Conservation (phyloP, 129 eudicot species). For the Sambucus nigra region DNA sequence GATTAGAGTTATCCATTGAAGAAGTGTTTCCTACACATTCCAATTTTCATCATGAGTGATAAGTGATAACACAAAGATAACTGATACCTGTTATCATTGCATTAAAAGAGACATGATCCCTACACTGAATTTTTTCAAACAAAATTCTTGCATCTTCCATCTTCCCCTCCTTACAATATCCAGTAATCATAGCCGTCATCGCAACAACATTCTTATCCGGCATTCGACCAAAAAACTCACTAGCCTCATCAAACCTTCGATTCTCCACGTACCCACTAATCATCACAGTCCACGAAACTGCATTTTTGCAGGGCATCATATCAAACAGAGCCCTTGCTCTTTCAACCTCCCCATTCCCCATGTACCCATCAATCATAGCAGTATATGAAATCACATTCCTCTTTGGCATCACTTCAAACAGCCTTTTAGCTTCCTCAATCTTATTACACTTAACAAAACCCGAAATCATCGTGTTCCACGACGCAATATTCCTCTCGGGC, state of each 20-base stretch:
- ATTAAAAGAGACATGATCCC: constrained; percentile 38
- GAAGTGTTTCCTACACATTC: not conserved
- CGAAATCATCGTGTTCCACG: constrained; percentile 41
- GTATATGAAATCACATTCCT: constrained; percentile 49
- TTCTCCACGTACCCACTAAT: constrained; percentile 36
- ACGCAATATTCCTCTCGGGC: constrained; percentile 43
- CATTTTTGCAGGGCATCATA: constrained; percentile 29
- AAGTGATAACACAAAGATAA: not conserved
- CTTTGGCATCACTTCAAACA: constrained; percentile 35
- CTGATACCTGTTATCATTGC: constrained; percentile 41
- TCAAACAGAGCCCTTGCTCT: constrained; percentile 45
- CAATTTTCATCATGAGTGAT: too few species aligned
- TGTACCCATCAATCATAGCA: constrained; percentile 45
- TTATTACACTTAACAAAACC: constrained; percentile 27
- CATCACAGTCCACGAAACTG: constrained; percentile 54
- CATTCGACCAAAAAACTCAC: constrained; percentile 25
- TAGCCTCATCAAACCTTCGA: constrained; percentile 28
- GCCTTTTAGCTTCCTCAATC: constrained; percentile 27
- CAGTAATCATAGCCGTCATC: constrained; percentile 47
- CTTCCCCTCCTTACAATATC: constrained; percentile 43
- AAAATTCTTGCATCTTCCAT: constrained; percentile 38
- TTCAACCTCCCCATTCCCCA: constrained; percentile 25
- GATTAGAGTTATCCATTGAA: not conserved
- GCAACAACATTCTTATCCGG: constrained; percentile 31
- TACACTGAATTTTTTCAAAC: constrained; percentile 31